phyloP scores from a whole-genome alignment of 805 yeast genomes.

The Ogataea salicorniae region DNA sequence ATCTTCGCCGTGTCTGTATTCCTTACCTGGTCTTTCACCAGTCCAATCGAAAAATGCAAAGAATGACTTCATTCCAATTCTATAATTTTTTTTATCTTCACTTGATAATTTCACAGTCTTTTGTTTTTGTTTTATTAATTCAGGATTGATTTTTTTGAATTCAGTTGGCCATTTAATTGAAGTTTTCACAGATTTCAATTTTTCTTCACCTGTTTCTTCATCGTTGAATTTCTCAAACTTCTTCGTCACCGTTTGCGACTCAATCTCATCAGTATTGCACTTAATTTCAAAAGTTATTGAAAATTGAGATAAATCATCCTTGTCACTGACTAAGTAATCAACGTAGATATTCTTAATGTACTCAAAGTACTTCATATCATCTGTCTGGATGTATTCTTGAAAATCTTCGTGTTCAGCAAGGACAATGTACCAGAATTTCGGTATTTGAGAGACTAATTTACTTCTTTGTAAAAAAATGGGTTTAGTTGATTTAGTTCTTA shows the following conservation, averaged over 20 bases:
- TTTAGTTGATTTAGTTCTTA: constrained; percentile 46
- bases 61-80: constrained; percentile 74
- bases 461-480: constrained; percentile 58
- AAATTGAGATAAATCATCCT: constrained; percentile 43
- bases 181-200: constrained; percentile 48
- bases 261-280: constrained; percentile 41
- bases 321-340: constrained; percentile 36
- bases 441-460: constrained; percentile 45
- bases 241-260: constrained; percentile 58
- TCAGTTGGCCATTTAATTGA: constrained; percentile 66
- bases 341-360: constrained; percentile 59
- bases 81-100: constrained; percentile 55
- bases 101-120: constrained; percentile 31
- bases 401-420: constrained; percentile 81
- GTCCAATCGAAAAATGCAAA: constrained; percentile 89
- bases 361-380: constrained; percentile 75
- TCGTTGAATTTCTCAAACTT: constrained; percentile 43
- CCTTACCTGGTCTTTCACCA: constrained; percentile 71
- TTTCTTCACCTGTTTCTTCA: constrained; percentile 49
- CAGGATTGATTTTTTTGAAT: constrained; percentile 52
- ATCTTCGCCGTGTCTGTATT: constrained; percentile 73
- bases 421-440: constrained; percentile 84
- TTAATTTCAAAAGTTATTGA: constrained; percentile 55
- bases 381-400: constrained; percentile 69
- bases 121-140: constrained; percentile 36